A percentile compares a stretch with the other conserved stretches of the same genome.
Conservation (phyloP, 75 land plant species). For the Sequoia sempervirens region DNA sequence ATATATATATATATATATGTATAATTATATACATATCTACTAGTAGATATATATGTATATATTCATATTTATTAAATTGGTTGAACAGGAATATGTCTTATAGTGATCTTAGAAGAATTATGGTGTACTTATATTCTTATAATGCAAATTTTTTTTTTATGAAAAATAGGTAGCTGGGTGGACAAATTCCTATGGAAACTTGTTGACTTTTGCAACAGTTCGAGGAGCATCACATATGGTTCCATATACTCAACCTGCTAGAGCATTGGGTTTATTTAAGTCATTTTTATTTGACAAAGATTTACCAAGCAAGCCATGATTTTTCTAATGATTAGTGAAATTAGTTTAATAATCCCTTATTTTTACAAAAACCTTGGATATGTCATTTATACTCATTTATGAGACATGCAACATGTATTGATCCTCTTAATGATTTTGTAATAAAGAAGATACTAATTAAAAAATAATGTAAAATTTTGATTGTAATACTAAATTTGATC, state of each 20-base stretch:
- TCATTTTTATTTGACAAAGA: constrained; percentile 13
- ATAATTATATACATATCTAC: too few species aligned
- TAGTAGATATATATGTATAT: too few species aligned
- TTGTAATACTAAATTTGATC: too few species aligned
- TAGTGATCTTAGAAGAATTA: neutral
- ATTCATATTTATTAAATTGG: neutral
- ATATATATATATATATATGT: too few species aligned
- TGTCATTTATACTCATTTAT: neutral
- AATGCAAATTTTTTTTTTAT: neutral
- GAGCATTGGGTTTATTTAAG: constrained; percentile 23
- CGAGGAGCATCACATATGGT: constrained; percentile 47
- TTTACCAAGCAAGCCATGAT: neutral
- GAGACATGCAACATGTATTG: neutral
- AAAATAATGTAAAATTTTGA: too few species aligned
- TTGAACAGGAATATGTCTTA: neutral
- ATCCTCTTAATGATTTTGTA: neutral
- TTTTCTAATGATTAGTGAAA: neutral
- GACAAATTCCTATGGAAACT: constrained; percentile 22
- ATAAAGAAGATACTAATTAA: too few species aligned
- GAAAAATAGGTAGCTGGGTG: constrained; percentile 31
- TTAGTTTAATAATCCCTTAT: neutral
- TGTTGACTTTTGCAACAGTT: constrained; percentile 36
- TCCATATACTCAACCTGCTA: constrained; percentile 31
- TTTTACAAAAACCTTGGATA: neutral
- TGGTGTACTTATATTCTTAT: neutral